phyloP scores from a whole-genome alignment of 148 eudicot species.

The Agrostemma githago region DNA sequence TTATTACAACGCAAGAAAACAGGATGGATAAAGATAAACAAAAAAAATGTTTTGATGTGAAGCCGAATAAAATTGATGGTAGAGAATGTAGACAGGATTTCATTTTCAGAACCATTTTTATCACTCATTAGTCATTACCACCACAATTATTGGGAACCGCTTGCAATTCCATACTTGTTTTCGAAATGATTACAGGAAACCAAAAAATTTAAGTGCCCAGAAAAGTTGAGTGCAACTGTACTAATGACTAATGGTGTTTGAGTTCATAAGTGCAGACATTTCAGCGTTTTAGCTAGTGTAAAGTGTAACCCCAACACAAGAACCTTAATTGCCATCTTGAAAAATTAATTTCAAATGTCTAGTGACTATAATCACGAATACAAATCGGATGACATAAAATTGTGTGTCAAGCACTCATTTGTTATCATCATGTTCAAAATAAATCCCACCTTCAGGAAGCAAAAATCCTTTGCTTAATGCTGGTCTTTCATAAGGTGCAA shows the following conservation, averaged over 20 bases:
- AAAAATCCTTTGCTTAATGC: constrained; percentile 97
- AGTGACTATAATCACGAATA: background rate
- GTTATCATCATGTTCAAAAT: background rate
- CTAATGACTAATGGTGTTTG: background rate
- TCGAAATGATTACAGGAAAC: background rate
- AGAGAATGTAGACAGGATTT: background rate
- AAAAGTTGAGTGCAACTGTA: background rate
- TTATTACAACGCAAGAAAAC: background rate
- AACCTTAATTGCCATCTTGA: background rate
- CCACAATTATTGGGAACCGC: background rate
- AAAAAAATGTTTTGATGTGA: background rate
- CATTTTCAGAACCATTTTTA: background rate
- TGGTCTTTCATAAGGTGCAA: constrained; percentile 97
- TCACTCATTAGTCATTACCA: background rate
- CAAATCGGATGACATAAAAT: background rate
- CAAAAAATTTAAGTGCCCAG: background rate
- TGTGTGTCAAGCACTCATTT: background rate
- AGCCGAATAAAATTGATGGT: background rate
- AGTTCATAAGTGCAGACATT: background rate
- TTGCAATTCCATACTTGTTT: background rate
- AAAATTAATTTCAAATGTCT: background rate
- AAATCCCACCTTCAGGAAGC: constrained; percentile 85
- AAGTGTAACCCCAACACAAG: background rate
- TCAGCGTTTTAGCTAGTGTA: background rate
- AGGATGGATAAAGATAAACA: background rate